These are phyloP conservation scores for Syncephalastrum sp. DNA, from an alignment of 371 early-diverging fungal species.

Conservation along the genomic window DNA sequence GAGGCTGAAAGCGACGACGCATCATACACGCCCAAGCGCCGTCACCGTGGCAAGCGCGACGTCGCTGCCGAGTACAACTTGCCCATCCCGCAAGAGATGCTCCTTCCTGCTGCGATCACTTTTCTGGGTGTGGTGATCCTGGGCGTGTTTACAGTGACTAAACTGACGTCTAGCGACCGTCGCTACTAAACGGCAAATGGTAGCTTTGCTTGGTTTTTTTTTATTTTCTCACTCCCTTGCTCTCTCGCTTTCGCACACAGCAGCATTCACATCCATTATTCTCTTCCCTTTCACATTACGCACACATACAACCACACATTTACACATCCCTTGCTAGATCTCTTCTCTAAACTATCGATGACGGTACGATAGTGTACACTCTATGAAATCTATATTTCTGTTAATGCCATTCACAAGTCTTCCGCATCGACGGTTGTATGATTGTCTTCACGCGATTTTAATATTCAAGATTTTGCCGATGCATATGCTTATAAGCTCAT, in stretches of 20 bases:
- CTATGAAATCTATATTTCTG: too few species aligned
- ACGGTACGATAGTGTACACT: too few species aligned
- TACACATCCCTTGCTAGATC: conserved; percentile 8
- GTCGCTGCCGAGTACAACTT: conserved; percentile 15
- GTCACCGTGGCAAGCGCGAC: conserved; percentile 16
- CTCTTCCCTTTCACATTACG: background rate
- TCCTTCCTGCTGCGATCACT: conserved; percentile 62
- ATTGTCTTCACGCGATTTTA: too few species aligned
- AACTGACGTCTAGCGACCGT: conserved; percentile 18
- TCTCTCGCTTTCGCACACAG: background rate
- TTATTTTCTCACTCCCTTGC: background rate
- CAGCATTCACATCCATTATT: background rate
- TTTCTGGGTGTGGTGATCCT: conserved; percentile 59
- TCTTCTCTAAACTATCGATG: conserved; percentile 4
- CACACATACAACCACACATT: background rate
- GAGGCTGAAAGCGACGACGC: background rate
- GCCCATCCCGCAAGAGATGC: conserved; percentile 52
- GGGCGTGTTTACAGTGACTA: conserved; percentile 51
- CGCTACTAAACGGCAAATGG: conserved; percentile 9
- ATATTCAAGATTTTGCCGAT: too few species aligned
- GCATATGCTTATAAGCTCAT: too few species aligned
- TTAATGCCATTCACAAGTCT: too few species aligned
- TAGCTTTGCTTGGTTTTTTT: background rate
- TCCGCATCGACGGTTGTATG: too few species aligned
- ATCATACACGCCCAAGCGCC: conserved; percentile 10